phyloP scores from a whole-genome alignment of 257 asterid genomes.

The Nicotiana knightiana region DNA sequence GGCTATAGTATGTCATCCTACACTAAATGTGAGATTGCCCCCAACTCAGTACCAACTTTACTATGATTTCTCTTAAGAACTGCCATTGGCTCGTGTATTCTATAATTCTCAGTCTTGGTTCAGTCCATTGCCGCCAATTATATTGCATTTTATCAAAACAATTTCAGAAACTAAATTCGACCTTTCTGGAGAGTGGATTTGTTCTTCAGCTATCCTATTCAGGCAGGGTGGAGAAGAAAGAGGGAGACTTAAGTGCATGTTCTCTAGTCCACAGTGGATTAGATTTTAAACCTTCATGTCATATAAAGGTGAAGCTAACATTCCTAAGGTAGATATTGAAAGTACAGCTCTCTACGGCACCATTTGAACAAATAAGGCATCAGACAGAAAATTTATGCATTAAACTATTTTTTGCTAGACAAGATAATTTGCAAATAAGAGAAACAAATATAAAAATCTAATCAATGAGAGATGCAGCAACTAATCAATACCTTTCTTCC shows the following conservation, averaged over 20 bases:
- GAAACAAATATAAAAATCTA: background rate
- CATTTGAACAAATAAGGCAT: background rate
- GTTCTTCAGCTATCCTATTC: background rate
- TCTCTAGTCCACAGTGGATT: background rate
- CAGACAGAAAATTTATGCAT: background rate
- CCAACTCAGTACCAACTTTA: background rate
- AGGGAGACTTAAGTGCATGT: background rate
- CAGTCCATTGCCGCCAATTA: background rate
- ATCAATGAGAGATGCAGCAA: background rate
- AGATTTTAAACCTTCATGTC: too few relatives aligned
- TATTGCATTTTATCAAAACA: background rate
- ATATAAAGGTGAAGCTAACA: too few relatives aligned
- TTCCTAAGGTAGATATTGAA: too few relatives aligned
- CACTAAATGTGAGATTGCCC: background rate
- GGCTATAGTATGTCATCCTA: background rate
- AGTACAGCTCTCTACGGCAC: too few relatives aligned
- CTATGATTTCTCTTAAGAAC: background rate
- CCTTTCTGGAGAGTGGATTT: background rate
- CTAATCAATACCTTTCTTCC: slow-evolving; percentile 40
- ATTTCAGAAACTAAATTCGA: background rate
- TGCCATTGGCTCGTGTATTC: background rate
- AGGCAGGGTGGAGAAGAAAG: background rate
- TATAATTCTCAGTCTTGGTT: background rate
- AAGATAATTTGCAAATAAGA: background rate
- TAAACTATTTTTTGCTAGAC: background rate